Evolutionary conservation across 2,329 filamentous ascomycete genomes (phyloP).

Genomic region (Didymosphaeria variabile): DNA sequence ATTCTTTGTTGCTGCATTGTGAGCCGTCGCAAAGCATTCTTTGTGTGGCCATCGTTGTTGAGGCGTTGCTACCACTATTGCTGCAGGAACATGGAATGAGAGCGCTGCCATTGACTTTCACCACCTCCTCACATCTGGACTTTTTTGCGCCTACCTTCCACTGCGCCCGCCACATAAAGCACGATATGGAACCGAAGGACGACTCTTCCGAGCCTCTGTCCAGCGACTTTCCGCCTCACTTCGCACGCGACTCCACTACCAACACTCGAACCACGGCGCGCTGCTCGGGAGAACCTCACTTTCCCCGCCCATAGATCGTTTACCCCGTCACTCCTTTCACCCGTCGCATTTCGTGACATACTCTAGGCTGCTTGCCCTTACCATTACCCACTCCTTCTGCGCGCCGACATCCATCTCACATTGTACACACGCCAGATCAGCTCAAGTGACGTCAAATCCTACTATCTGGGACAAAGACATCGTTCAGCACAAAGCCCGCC

Average conservation of each 20-base stretch:
- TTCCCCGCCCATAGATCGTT: neutral
- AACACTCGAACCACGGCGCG: constrained; percentile 15
- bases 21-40: constrained; percentile 8
- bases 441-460: neutral
- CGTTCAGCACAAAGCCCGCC: neutral
- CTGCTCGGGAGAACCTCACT: neutral
- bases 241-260: constrained; percentile 28
- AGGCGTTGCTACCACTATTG: constrained; percentile 15
- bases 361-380: neutral
- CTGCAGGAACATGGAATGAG: constrained; percentile 36
- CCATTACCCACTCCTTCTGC: neutral
- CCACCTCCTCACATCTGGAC: neutral
- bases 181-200: constrained; percentile 46
- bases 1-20: constrained; percentile 3
- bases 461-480: constrained; percentile 5
- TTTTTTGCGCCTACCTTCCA: neutral
- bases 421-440: neutral
- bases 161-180: neutral
- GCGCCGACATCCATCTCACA: neutral
- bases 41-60: neutral
- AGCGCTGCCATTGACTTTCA: constrained; percentile 21
- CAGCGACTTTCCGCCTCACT: constrained; percentile 47
- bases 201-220: constrained; percentile 48
- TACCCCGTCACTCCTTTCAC: neutral
- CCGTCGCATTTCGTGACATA: neutral